Percentiles rank a stretch among this genome's conserved stretches.
Conservation (phyloP, 306 rosid species). For the Betula pendula region DNA sequence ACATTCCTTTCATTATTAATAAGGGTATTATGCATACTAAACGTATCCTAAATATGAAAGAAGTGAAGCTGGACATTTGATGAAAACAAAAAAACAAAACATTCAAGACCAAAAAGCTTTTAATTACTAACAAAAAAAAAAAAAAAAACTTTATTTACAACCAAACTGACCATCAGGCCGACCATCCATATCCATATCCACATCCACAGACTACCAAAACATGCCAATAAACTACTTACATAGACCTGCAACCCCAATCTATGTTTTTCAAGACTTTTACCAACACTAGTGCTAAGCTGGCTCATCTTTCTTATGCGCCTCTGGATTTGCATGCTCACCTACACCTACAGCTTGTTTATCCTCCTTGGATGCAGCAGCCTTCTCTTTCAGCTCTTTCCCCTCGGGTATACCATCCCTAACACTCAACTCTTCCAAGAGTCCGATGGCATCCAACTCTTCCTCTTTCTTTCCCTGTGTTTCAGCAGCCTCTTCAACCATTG, state of each 20-base stretch:
- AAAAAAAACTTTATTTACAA: too few species aligned
- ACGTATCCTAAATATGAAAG: too few species aligned
- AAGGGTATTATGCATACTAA: too few species aligned
- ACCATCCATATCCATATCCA: too few species aligned
- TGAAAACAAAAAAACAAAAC: background rate
- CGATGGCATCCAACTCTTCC: background rate
- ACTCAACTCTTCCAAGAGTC: constrained; percentile 4
- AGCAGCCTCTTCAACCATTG: constrained; percentile 12
- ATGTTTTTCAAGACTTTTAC: too few species aligned
- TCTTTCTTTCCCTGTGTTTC: constrained; percentile 15
- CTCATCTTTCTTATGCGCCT: background rate
- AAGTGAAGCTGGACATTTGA: background rate
- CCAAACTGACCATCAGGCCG: too few species aligned
- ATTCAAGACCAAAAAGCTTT: background rate
- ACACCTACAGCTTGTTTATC: too few species aligned
- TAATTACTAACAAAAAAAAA: too few species aligned
- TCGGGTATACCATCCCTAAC: background rate
- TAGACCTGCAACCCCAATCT: background rate
- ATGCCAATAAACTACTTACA: background rate
- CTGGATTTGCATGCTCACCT: background rate
- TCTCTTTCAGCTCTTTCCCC: constrained; percentile 3
- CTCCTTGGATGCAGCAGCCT: background rate
- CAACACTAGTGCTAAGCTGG: background rate
- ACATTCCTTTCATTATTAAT: too few species aligned
- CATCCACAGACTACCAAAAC: too few species aligned